A percentile compares a stretch with the other conserved stretches of the same genome.
Conservation (phyloP, 176 grass and related monocot species). For the Oryza meyeriana region DNA sequence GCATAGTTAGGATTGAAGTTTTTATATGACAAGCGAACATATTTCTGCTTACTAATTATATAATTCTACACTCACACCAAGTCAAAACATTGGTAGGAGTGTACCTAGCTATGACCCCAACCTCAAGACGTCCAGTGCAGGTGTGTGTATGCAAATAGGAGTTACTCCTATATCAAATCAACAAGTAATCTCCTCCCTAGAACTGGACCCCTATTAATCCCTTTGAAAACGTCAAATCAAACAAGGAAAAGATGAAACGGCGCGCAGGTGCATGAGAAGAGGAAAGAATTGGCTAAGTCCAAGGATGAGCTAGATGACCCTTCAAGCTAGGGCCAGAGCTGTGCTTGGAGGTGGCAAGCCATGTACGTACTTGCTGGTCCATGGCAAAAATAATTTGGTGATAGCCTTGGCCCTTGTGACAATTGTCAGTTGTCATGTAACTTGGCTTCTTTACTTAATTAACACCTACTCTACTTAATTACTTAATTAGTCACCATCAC, state of each 20-base stretch:
- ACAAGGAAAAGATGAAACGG: not conserved
- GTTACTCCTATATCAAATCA: constrained; percentile 30
- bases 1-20: no score
- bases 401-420: constrained; percentile 37
- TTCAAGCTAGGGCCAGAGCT: constrained; percentile 53
- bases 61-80: constrained; percentile 32
- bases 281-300: constrained; percentile 51
- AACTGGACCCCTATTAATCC: constrained; percentile 42
- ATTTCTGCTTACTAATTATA: not conserved
- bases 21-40: no score
- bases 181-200: constrained; percentile 42
- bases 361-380: constrained; percentile 37
- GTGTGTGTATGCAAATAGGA: constrained; percentile 34
- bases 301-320: constrained; percentile 45
- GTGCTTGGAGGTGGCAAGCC: constrained; percentile 41
- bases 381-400: constrained; percentile 18
- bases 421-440: constrained; percentile 47
- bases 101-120: constrained; percentile 31
- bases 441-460: constrained; percentile 19
- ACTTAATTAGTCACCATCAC: constrained; percentile 27
- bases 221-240: constrained; percentile 46
- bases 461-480: not conserved
- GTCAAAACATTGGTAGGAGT: constrained; percentile 44
- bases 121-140: constrained; percentile 20
- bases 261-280: constrained; percentile 15